Conservation (phyloP, 768 basidiomycete species). For the Tulasnella sp. region DNA sequence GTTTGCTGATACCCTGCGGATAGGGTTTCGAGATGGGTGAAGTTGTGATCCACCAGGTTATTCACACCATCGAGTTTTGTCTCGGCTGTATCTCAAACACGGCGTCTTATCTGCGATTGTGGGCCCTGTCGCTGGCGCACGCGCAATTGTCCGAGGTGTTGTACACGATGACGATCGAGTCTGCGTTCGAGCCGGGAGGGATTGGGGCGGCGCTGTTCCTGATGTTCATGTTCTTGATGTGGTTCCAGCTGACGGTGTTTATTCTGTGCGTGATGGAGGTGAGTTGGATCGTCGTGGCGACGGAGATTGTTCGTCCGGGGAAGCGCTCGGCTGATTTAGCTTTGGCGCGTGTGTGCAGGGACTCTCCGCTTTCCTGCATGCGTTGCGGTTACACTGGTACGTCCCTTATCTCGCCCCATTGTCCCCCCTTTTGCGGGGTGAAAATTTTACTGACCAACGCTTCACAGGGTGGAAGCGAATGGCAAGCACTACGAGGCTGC, state of each 20-base stretch:
- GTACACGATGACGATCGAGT: constrained; percentile 70
- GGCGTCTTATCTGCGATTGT: constrained; percentile 82
- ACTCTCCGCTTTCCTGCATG: constrained; percentile 90
- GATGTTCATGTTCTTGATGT: constrained; percentile 58
- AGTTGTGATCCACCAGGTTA: constrained; percentile 91
- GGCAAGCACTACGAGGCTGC: constrained; percentile 90
- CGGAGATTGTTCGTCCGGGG: constrained; percentile 5
- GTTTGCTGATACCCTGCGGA: background rate
- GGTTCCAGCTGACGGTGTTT: constrained; percentile 65
- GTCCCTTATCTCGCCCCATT: constrained; percentile 19
- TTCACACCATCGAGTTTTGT: constrained; percentile 99
- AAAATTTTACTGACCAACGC: constrained; percentile 2
- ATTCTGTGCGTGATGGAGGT: constrained; percentile 96
- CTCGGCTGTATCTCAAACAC: constrained; percentile 98
- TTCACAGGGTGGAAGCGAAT: constrained; percentile 68
- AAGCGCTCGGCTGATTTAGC: background rate
- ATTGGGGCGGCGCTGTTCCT: constrained; percentile 40
- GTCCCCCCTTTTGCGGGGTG: background rate
- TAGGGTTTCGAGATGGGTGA: constrained; percentile 90
- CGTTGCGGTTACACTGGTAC: constrained; percentile 84
- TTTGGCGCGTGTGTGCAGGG: constrained; percentile 38
- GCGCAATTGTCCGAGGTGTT: constrained; percentile 92
- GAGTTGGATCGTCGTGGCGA: constrained; percentile 23
- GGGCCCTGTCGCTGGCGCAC: constrained; percentile 96
- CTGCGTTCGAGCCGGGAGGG: constrained; percentile 31